Evolutionary conservation across 305 asterid genomes (phyloP).

Genomic region (Petunia hybrid): DNA sequence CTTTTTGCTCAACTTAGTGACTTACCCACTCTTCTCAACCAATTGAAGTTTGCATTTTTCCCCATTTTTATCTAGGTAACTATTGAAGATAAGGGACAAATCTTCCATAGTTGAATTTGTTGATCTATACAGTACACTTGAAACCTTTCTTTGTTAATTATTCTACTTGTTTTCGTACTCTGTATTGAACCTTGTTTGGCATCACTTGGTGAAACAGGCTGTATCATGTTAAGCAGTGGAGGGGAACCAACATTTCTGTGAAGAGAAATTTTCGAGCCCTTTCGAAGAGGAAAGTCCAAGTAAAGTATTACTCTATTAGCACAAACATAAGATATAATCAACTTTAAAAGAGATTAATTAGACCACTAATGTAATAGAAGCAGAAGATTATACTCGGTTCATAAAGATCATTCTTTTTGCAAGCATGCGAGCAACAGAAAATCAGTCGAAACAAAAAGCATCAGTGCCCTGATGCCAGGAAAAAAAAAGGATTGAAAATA

Average conservation of each 20-base stretch:
- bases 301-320: not conserved
- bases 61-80: not conserved
- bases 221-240: not conserved
- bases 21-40: not conserved
- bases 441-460: not conserved
- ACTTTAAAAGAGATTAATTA: not conserved
- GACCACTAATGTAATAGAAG: not conserved
- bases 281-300: not conserved
- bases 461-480: slow-evolving; percentile 4
- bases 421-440: not conserved
- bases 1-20: not conserved
- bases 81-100: not conserved
- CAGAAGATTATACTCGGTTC: not conserved
- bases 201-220: slow-evolving; percentile 13
- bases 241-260: slow-evolving; percentile 12
- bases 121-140: not conserved
- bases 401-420: slow-evolving; percentile 10
- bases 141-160: not conserved
- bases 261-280: not conserved
- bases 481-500: not conserved
- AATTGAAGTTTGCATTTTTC: not conserved
- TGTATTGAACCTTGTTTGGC: not conserved
- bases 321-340: not conserved
- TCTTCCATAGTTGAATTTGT: not conserved
- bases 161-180: not conserved